Percentiles rank a stretch among this genome's conserved stretches.
phyloP scores from a whole-genome alignment of 176 grass and related monocot species.

The Alloteropsis semialata region DNA sequence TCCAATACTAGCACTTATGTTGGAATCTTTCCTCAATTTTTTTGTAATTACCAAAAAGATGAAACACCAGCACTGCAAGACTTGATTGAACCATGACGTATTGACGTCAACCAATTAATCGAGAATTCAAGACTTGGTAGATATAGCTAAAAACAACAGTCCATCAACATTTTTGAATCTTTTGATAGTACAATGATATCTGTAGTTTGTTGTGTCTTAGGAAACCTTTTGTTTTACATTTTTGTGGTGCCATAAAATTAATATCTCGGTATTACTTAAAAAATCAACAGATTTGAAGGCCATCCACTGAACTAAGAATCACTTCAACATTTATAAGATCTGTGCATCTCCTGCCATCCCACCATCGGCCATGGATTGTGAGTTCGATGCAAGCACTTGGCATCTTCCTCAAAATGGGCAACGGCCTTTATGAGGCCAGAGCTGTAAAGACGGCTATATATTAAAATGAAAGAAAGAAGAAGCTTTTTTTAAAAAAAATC shows the following conservation, averaged over 20 bases:
- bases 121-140: background rate
- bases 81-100: background rate
- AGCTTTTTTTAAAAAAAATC: constrained; percentile 18
- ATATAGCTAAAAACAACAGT: background rate
- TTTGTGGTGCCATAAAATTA: background rate
- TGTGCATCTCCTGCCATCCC: constrained; percentile 12
- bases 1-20: too few species aligned
- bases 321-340: constrained; percentile 35
- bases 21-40: too few species aligned
- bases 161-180: background rate
- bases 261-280: background rate
- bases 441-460: constrained; percentile 32
- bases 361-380: constrained; percentile 6
- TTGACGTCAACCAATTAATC: background rate
- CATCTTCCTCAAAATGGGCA: constrained; percentile 47
- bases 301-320: constrained; percentile 15
- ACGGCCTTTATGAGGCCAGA: constrained; percentile 37
- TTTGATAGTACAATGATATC: background rate
- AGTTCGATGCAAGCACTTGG: constrained; percentile 11
- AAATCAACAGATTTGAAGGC: background rate
- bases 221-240: background rate
- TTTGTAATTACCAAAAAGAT: background rate
- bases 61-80: background rate
- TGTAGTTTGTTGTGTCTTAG: background rate
- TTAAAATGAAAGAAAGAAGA: background rate